Evolutionary conservation across 306 rosid species (phyloP).

Genomic region (Prunus dulcis): DNA sequence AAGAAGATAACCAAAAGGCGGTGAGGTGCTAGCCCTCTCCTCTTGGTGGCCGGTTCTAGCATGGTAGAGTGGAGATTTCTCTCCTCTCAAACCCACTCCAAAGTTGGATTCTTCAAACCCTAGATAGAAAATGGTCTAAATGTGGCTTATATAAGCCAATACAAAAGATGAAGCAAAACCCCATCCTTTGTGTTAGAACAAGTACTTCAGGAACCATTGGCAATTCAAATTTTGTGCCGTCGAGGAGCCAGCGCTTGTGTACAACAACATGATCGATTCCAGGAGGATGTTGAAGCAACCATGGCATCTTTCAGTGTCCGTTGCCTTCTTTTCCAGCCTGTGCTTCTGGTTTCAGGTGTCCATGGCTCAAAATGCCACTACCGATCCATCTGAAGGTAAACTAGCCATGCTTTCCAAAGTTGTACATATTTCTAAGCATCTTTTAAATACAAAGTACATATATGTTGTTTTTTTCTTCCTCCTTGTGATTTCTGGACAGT

Average conservation of each 20-base stretch:
- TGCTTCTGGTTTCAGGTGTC: slow-evolving; percentile 2
- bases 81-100: too few species aligned
- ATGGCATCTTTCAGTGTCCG: neutral
- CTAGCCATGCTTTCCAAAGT: too few species aligned
- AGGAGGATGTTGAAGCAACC: neutral
- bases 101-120: too few species aligned
- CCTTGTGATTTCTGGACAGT: neutral
- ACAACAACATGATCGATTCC: too few species aligned
- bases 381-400: slow-evolving; percentile 27
- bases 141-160: too few species aligned
- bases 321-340: neutral
- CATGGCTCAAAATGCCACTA: slow-evolving; percentile 18
- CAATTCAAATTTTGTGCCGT: neutral
- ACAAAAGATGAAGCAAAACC: too few species aligned
- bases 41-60: too few species aligned
- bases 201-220: neutral
- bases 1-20: too few species aligned
- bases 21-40: too few species aligned
- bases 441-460: too few species aligned
- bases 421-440: neutral
- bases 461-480: neutral
- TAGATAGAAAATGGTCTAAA: too few species aligned
- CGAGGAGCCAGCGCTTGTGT: neutral
- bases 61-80: too few species aligned
- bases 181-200: neutral